These are phyloP conservation scores for Phytophthora multivora DNA, from an alignment of 352 stramenopile genomes.

Conservation along the genomic window DNA sequence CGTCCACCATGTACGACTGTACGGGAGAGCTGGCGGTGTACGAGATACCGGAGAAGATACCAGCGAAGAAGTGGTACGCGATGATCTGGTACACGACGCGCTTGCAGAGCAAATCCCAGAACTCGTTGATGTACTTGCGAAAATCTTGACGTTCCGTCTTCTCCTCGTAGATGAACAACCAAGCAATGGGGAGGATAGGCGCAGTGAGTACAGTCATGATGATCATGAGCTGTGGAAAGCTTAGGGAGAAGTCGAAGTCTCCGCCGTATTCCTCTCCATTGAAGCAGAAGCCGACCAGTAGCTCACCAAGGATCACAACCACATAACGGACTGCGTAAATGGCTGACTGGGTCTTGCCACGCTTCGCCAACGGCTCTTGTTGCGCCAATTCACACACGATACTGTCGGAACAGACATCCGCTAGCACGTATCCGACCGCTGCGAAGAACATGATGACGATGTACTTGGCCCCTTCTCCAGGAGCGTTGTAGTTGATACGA, in stretches of 20 bases:
- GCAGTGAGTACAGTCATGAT: constrained; percentile 32
- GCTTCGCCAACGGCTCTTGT: constrained; percentile 44
- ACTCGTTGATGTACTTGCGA: constrained; percentile 29
- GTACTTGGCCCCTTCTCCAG: constrained; percentile 32
- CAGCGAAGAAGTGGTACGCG: constrained; percentile 41
- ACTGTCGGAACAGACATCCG: constrained; percentile 57
- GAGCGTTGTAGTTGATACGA: constrained; percentile 39
- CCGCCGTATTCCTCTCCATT: constrained; percentile 56
- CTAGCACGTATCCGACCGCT: constrained; percentile 60
- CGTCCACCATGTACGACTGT: constrained; percentile 37
- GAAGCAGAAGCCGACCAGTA: constrained; percentile 47
- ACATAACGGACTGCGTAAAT: constrained; percentile 26
- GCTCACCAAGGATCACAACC: constrained; percentile 39
- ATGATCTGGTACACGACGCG: constrained; percentile 50
- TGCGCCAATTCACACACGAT: constrained; percentile 56
- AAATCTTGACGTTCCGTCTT: constrained; percentile 26
- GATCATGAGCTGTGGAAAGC: constrained; percentile 41
- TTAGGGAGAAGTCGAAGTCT: constrained; percentile 41
- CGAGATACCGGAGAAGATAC: constrained; percentile 42
- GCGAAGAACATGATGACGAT: constrained; percentile 51
- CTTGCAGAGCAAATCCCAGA: constrained; percentile 43
- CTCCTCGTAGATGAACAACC: constrained; percentile 42
- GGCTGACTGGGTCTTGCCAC: constrained; percentile 52
- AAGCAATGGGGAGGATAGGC: constrained; percentile 31
- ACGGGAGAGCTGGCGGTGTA: constrained; percentile 35